Conservation (phyloP, 345 rosid species). For the Melastoma malabathricum region DNA sequence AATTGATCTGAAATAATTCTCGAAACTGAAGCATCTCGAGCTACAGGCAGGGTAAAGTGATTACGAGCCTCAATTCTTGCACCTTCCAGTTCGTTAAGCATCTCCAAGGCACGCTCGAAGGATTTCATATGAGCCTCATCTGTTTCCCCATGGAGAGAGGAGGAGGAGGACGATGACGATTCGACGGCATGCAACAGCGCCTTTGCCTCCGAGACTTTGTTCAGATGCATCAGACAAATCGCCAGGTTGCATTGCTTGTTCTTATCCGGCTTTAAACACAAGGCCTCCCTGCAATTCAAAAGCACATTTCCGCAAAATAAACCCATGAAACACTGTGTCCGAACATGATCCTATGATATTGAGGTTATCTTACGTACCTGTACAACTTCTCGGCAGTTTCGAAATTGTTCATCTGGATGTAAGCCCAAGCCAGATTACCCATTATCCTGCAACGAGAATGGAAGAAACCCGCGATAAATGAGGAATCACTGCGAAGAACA, state of each 20-base stretch:
- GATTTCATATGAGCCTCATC: constrained; percentile 55
- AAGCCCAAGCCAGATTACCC: constrained; percentile 90
- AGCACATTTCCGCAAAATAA: not conserved
- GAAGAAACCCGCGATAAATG: not conserved
- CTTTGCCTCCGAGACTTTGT: constrained; percentile 54
- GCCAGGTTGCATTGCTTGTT: constrained; percentile 74
- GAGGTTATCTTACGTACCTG: too few relatives aligned
- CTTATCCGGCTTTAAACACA: constrained; percentile 46
- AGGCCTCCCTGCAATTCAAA: constrained; percentile 37
- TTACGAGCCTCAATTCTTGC: constrained; percentile 4
- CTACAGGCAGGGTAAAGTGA: not conserved
- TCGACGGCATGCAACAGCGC: constrained; percentile 38
- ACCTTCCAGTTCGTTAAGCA: constrained; percentile 30
- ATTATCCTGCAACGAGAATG: constrained; percentile 27
- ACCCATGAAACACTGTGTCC: not conserved
- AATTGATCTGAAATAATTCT: too few relatives aligned
- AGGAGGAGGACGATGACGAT: constrained; percentile 19
- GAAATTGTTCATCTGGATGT: constrained; percentile 52
- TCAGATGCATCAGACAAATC: constrained; percentile 59
- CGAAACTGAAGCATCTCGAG: constrained; percentile 1
- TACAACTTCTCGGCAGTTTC: constrained; percentile 68
- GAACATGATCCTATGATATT: too few relatives aligned
- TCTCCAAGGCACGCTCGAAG: constrained; percentile 45
- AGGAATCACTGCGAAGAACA: not conserved
- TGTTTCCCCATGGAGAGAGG: constrained; percentile 20